A percentile compares a stretch with the other conserved stretches of the same genome.
Evolutionary conservation across 179 eudicot genomes (phyloP).

Genomic region (Corrigiola litoralis): DNA sequence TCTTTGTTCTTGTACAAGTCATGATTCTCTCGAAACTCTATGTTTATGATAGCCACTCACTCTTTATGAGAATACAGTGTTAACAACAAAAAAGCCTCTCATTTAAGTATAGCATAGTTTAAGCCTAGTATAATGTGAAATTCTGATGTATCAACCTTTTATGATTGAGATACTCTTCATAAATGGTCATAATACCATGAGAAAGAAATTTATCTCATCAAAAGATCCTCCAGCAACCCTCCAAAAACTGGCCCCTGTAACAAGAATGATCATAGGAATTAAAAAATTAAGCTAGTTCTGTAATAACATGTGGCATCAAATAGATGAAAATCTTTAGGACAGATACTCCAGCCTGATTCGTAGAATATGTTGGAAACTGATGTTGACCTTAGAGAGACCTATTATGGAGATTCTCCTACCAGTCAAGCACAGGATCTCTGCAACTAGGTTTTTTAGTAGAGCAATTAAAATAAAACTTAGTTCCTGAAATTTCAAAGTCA

Average conservation of each 20-base stretch:
- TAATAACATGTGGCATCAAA: no score
- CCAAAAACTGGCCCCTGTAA: not conserved
- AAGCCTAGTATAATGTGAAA: slow-evolving; percentile 1
- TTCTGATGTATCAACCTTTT: not conserved
- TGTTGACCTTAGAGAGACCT: not conserved
- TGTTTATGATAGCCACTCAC: not conserved
- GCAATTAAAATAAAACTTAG: no score
- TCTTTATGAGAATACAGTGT: not conserved
- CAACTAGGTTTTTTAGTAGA: not conserved
- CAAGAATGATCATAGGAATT: not conserved
- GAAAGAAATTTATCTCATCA: not conserved
- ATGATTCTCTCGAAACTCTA: slow-evolving; percentile 4
- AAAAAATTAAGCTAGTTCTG: not conserved
- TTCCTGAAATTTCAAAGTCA: no score
- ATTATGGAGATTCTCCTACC: no score
- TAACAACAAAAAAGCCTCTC: not conserved
- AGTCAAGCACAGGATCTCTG: not conserved
- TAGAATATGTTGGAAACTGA: not conserved
- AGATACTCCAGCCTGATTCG: not conserved
- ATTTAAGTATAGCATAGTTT: not conserved
- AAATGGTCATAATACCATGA: not conserved
- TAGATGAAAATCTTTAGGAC: not conserved
- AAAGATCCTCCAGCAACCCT: not conserved
- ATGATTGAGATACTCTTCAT: not conserved
- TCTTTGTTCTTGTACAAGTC: slow-evolving; percentile 1